Conservation (phyloP, 345 rosid genomes). For the Eucalyptus curtisii region DNA sequence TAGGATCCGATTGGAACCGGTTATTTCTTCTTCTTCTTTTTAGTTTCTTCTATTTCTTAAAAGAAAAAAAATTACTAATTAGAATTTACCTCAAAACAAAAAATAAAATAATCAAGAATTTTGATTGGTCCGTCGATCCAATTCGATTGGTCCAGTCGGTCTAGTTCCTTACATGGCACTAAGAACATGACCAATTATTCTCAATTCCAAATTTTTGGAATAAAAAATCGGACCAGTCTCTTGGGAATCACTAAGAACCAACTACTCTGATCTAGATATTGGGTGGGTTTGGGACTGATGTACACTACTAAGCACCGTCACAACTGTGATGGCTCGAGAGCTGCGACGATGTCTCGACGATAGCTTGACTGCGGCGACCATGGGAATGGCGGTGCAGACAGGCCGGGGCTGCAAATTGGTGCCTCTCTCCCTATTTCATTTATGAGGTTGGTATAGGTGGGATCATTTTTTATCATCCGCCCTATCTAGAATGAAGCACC, state of each 20-base stretch:
- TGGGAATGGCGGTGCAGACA: accelerated
- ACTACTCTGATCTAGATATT: accelerated
- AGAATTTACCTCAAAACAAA: too few species aligned
- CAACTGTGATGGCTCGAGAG: neutral
- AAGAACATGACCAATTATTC: too few species aligned
- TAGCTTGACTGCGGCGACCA: neutral
- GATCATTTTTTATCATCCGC: neutral
- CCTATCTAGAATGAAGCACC: neutral
- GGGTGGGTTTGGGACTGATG: accelerated
- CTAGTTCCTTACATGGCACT: accelerated
- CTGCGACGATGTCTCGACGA: neutral
- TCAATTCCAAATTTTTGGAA: neutral
- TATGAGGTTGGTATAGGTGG: neutral
- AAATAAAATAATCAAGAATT: too few species aligned
- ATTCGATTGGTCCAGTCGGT: accelerated
- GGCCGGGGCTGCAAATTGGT: neutral
- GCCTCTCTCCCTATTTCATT: neutral
- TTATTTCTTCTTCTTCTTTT: neutral
- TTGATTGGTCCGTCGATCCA: accelerated
- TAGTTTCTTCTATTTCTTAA: neutral
- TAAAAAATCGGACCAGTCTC: too few species aligned
- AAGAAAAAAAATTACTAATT: too few species aligned
- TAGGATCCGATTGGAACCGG: neutral
- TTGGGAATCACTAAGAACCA: too few species aligned
- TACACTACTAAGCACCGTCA: neutral